A percentile compares a stretch with the other conserved stretches of the same genome.
phyloP scores from a whole-genome alignment of 495 filamentous ascomycete genomes.

The Aspergillus incahuasiensis region DNA sequence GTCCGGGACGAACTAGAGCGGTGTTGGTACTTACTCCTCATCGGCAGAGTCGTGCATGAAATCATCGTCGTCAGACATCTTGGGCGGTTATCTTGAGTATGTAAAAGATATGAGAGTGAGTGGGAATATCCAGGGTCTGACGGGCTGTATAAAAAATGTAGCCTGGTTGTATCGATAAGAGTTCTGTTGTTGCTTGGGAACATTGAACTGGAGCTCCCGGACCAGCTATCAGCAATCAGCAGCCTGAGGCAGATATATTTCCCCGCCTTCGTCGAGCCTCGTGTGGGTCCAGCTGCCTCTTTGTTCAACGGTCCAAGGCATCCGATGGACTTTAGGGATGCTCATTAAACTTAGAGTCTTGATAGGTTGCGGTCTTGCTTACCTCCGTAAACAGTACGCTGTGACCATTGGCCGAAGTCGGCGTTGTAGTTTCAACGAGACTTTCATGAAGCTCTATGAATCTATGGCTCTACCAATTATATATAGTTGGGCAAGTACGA shows the following conservation, averaged over 20 bases:
- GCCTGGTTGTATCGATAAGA: neutral
- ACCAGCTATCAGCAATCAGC: neutral
- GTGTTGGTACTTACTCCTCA: slow-evolving; percentile 55
- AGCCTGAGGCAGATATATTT: neutral
- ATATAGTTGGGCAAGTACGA: neutral
- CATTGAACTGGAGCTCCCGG: neutral
- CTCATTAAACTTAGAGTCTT: neutral
- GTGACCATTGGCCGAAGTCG: too few species aligned
- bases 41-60: slow-evolving; percentile 99
- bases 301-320: neutral
- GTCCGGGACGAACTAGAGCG: too few species aligned
- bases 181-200: neutral
- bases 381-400: too few species aligned
- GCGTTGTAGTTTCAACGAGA: too few species aligned
- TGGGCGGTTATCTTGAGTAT: neutral
- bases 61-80: slow-evolving; percentile 94
- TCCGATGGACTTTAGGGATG: neutral
- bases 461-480: neutral
- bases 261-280: slow-evolving; percentile 2
- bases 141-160: neutral
- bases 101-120: neutral
- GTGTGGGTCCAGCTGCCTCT: neutral
- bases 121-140: neutral
- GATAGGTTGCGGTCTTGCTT: neutral
- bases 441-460: neutral